Evolutionary conservation across 495 filamentous ascomycete genomes (phyloP), one percentile per base, ranked within the genome.

Genomic region (Wilcoxina mikolae): DNA sequence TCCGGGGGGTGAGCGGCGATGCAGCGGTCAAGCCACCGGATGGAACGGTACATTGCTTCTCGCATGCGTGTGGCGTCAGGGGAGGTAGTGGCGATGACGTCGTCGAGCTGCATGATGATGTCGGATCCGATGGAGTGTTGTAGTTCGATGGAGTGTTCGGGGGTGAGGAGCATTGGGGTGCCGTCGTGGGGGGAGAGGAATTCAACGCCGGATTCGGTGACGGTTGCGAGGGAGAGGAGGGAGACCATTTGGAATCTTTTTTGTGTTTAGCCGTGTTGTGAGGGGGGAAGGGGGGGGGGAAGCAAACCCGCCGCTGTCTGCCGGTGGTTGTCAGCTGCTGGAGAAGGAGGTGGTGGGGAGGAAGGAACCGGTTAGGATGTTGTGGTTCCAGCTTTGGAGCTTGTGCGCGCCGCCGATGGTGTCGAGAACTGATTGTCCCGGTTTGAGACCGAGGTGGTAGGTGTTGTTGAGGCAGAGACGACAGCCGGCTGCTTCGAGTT

Each of bases 21-120:
- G 67, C 91, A 96, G 2, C 91, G 83, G 68, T 99, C 91, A 12
- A 99, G 75, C 93, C 93, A 99, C n/a, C 93, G 78, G n/a, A 99
- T 79, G 33, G 87, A 94, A 38, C 91, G 83, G 60, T 89, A 76
- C 89, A 94, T 96, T 11, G 91, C 91, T 69, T 95, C 87, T 57
- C 81, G 76, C 77, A 99, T 95, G 50, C 93, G 79, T 20, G 69
- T 75, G 39, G 77, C 71, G 68, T 95, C 90, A 3, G 90, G 89
- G 0, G 88, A 94, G 0, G 91, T 96, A 9, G 93, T 94, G 20
- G 84, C 88, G 48, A 96, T 82, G 33, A 99, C 93, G 65, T 99
- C 91, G 70, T 99, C 91, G 5, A 99, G 77, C 68, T 96, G 93
- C 93, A 99, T 96, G 27, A 96, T 94, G 62, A 99, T 96, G 71